A percentile compares a stretch with the other conserved stretches of the same genome.
Conservation (phyloP, 768 basidiomycete genomes). For the Stropharia rugosoannulata region DNA sequence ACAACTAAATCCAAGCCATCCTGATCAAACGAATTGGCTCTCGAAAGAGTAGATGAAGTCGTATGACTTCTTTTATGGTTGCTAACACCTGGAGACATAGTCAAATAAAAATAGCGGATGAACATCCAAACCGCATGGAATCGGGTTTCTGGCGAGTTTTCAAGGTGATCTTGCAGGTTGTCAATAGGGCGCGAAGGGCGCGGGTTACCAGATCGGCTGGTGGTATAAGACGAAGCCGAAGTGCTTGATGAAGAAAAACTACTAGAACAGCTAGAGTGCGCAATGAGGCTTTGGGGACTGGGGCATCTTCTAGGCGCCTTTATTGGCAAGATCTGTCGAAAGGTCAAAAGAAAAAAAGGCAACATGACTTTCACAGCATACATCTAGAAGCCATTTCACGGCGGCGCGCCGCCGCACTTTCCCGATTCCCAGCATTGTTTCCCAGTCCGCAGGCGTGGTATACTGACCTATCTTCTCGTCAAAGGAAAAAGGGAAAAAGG, state of each 20-base stretch:
- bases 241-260: not conserved
- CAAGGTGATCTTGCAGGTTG: constrained; percentile 54
- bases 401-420: constrained; percentile 14
- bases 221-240: not conserved
- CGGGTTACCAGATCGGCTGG: constrained; percentile 6
- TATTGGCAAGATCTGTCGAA: constrained; percentile 18
- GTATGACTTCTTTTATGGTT: not conserved
- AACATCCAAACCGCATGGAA: constrained; percentile 68
- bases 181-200: constrained; percentile 7
- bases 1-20: constrained; percentile 35
- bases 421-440: constrained; percentile 18
- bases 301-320: constrained; percentile 4
- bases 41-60: constrained; percentile 4
- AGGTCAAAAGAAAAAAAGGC: constrained; percentile 1
- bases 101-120: constrained; percentile 49
- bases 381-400: constrained; percentile 35
- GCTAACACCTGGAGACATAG: constrained; percentile 21
- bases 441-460: not conserved
- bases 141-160: constrained; percentile 53
- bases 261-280: not conserved
- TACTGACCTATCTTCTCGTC: not conserved
- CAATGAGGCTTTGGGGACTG: not conserved
- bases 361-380: constrained; percentile 22
- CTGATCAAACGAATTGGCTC: constrained; percentile 14
- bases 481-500: not conserved